A percentile compares a stretch with the other conserved stretches of the same genome.
Conservation (phyloP, 1,284 basidiomycete genomes). For the Trichosporon ovoides region DNA sequence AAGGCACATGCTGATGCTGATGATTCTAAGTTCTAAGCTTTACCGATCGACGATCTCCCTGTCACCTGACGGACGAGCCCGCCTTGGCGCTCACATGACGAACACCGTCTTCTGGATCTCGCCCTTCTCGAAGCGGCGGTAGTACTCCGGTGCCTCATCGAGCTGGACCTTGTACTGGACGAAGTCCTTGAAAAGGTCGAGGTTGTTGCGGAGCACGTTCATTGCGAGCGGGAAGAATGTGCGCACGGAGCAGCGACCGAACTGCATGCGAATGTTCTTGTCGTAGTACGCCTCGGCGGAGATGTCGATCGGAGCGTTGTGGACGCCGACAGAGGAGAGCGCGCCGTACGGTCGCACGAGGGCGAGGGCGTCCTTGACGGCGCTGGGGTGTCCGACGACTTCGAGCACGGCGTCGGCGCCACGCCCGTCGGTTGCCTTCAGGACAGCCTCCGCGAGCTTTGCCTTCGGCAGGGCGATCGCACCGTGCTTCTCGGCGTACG, state of each 20-base stretch:
- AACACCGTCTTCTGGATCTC: slow-evolving; percentile 48
- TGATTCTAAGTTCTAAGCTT: no score
- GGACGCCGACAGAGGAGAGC: slow-evolving; percentile 71
- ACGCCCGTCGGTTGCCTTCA: slow-evolving; percentile 40
- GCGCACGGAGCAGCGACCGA: slow-evolving; percentile 75
- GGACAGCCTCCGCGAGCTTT: slow-evolving; percentile 28
- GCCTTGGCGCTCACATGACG: slow-evolving; percentile 24
- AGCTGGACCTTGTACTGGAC: slow-evolving; percentile 41
- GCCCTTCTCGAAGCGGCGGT: slow-evolving; percentile 43
- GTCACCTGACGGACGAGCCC: no score
- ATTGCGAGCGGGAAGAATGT: slow-evolving; percentile 70
- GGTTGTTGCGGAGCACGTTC: slow-evolving; percentile 41
- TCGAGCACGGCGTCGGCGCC: slow-evolving; percentile 53
- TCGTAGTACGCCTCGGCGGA: slow-evolving; percentile 60
- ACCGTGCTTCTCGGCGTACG: slow-evolving; percentile 41
- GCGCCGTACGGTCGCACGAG: slow-evolving; percentile 75
- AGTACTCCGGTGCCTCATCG: slow-evolving; percentile 45
- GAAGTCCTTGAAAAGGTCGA: slow-evolving; percentile 57
- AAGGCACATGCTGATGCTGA: no score
- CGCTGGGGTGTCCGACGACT: slow-evolving; percentile 71
- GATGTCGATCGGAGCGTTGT: slow-evolving; percentile 34
- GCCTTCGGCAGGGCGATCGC: slow-evolving; percentile 40
- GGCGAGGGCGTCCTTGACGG: slow-evolving; percentile 66
- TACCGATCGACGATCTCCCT: no score
- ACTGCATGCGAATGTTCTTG: slow-evolving; percentile 58